These are phyloP conservation scores for Pouteria glomerata DNA, from an alignment of 148 eudicot genomes.

Conservation along the genomic window DNA sequence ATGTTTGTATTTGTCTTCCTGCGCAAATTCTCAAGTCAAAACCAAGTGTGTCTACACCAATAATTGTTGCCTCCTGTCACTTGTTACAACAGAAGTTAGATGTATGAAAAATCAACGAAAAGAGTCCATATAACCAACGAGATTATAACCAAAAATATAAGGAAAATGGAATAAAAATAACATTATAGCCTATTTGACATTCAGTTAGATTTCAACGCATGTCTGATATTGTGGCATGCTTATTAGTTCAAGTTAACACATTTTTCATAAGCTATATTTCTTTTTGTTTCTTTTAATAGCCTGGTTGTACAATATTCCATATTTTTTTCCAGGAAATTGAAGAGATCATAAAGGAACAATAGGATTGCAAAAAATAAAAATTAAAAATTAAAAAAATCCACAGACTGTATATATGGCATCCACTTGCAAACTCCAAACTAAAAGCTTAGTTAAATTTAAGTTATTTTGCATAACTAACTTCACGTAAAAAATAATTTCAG, in stretches of 20 bases:
- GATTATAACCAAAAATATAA: not conserved
- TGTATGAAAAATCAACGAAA: not conserved
- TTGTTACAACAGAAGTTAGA: slow-evolving; percentile 7
- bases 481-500: not conserved
- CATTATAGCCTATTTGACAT: too few relatives aligned
- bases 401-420: too few relatives aligned
- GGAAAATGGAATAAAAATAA: not conserved
- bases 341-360: too few relatives aligned
- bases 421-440: not conserved
- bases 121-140: not conserved
- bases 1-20: slow-evolving; percentile 85
- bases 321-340: too few relatives aligned
- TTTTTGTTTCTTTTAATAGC: too few relatives aligned
- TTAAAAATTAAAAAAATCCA: too few relatives aligned
- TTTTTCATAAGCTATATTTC: too few relatives aligned
- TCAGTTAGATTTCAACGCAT: too few relatives aligned
- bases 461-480: too few relatives aligned
- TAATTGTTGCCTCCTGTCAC: slow-evolving; percentile 80
- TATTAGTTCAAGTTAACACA: not conserved
- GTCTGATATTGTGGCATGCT: too few relatives aligned
- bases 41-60: slow-evolving; percentile 85
- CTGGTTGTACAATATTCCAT: too few relatives aligned
- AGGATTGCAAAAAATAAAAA: too few relatives aligned
- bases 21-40: slow-evolving; percentile 91
- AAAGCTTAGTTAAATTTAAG: not conserved